phyloP scores from a whole-genome alignment of 1,139 yeast genomes.

The Debaryomyces subglobosus region DNA sequence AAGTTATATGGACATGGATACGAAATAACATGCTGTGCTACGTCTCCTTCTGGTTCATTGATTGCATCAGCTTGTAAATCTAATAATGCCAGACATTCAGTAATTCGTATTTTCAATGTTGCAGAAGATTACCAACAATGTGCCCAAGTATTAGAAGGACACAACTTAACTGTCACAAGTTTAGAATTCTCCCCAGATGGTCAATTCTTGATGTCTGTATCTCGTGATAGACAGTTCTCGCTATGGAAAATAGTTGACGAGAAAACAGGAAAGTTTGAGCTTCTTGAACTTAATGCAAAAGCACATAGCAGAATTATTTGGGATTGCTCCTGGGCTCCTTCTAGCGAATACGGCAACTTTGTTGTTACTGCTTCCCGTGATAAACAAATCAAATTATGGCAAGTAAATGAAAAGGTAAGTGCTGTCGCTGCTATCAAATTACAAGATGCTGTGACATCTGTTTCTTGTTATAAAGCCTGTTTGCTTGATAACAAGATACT shows the following conservation, averaged over 20 bases:
- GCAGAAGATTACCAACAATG: slow-evolving; percentile 45
- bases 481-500: slow-evolving; percentile 28
- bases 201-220: slow-evolving; percentile 70
- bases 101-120: slow-evolving; percentile 72
- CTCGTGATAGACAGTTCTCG: slow-evolving; percentile 87
- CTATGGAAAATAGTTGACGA: slow-evolving; percentile 63
- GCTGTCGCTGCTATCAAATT: slow-evolving; percentile 41
- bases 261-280: slow-evolving; percentile 42
- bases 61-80: slow-evolving; percentile 94
- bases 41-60: slow-evolving; percentile 62
- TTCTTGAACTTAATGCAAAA: slow-evolving; percentile 54
- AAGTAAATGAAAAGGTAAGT: slow-evolving; percentile 30
- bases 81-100: slow-evolving; percentile 83
- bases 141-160: slow-evolving; percentile 53
- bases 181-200: slow-evolving; percentile 77
- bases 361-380: slow-evolving; percentile 92
- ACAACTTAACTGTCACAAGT: slow-evolving; percentile 83
- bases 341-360: slow-evolving; percentile 25
- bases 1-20: slow-evolving; percentile 97
- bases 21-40: slow-evolving; percentile 81
- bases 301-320: slow-evolving; percentile 93
- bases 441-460: slow-evolving; percentile 68
- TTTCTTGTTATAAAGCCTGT: slow-evolving; percentile 51
- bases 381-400: slow-evolving; percentile 77
- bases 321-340: slow-evolving; percentile 89